Evolutionary conservation across 2,329 filamentous ascomycete genomes (phyloP).

Genomic region (Aspergillus pseudotamarii): DNA sequence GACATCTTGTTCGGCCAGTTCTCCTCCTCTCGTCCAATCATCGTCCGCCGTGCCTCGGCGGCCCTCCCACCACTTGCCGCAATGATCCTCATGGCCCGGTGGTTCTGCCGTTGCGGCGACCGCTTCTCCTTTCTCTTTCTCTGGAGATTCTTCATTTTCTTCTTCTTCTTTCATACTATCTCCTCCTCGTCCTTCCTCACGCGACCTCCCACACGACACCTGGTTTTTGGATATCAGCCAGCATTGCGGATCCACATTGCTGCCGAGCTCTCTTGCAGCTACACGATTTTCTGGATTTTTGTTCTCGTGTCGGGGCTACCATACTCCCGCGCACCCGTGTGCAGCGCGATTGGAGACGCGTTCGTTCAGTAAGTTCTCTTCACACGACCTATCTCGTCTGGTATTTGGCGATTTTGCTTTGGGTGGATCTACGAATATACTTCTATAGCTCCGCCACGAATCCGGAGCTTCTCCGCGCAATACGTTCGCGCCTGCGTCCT

Average conservation of each 20-base stretch:
- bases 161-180: conserved; percentile 15
- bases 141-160: conserved; percentile 17
- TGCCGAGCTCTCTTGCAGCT: conserved; percentile 9
- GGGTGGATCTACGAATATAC: not conserved
- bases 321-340: conserved; percentile 14
- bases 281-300: conserved; percentile 8
- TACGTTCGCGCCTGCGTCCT: not conserved
- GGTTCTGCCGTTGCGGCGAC: conserved; percentile 33
- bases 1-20: conserved; percentile 24
- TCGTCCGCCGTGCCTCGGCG: conserved; percentile 26
- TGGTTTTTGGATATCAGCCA: conserved; percentile 18
- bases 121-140: conserved; percentile 39
- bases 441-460: not conserved
- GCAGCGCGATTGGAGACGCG: conserved; percentile 28
- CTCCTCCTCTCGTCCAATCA: conserved; percentile 46
- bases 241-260: conserved; percentile 13
- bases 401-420: not conserved
- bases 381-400: not conserved
- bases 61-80: conserved; percentile 37
- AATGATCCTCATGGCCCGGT: conserved; percentile 31
- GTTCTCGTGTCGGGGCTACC: conserved; percentile 13
- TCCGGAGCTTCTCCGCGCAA: conserved; percentile 5
- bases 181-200: conserved; percentile 12
- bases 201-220: conserved; percentile 7
- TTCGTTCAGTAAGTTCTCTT: conserved; percentile 21